Percentiles rank a stretch among this genome's conserved stretches.
phyloP scores from a whole-genome alignment of 805 yeast genomes.

The Debaryomyces castellii region DNA sequence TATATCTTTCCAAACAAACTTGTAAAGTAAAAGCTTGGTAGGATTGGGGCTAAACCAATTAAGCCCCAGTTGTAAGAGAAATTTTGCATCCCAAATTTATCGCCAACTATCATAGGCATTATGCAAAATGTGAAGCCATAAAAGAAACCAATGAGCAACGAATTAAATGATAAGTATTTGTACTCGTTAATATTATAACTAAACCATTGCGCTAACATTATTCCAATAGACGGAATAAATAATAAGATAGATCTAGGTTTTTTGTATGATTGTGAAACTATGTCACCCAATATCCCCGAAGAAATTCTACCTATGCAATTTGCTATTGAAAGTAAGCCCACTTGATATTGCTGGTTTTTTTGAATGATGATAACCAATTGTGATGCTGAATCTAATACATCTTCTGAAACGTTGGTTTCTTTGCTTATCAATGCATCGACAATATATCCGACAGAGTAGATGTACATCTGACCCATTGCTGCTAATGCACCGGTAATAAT shows the following conservation, averaged over 20 bases:
- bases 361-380: slow-evolving; percentile 40
- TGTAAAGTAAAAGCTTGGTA: slow-evolving; percentile 61
- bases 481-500: slow-evolving; percentile 39
- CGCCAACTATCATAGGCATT: slow-evolving; percentile 75
- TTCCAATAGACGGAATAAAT: slow-evolving; percentile 48
- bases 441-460: slow-evolving; percentile 46
- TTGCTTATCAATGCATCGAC: slow-evolving; percentile 36
- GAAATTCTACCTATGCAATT: slow-evolving; percentile 66
- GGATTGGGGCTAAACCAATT: slow-evolving; percentile 63
- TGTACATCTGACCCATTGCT: slow-evolving; percentile 47
- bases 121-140: slow-evolving; percentile 75
- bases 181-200: slow-evolving; percentile 38
- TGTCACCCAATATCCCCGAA: slow-evolving; percentile 66
- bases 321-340: slow-evolving; percentile 64
- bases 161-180: slow-evolving; percentile 44
- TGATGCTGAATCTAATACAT: slow-evolving; percentile 6
- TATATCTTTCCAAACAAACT: slow-evolving; percentile 61
- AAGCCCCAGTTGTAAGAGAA: slow-evolving; percentile 77
- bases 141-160: slow-evolving; percentile 63
- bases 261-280: slow-evolving; percentile 45
- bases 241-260: slow-evolving; percentile 55
- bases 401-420: slow-evolving; percentile 5
- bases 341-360: slow-evolving; percentile 66
- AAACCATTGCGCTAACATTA: slow-evolving; percentile 50
- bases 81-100: slow-evolving; percentile 64